These are phyloP conservation scores for Globisporangium orthogonon DNA, from an alignment of 352 stramenopile genomes.

Conservation along the genomic window DNA sequence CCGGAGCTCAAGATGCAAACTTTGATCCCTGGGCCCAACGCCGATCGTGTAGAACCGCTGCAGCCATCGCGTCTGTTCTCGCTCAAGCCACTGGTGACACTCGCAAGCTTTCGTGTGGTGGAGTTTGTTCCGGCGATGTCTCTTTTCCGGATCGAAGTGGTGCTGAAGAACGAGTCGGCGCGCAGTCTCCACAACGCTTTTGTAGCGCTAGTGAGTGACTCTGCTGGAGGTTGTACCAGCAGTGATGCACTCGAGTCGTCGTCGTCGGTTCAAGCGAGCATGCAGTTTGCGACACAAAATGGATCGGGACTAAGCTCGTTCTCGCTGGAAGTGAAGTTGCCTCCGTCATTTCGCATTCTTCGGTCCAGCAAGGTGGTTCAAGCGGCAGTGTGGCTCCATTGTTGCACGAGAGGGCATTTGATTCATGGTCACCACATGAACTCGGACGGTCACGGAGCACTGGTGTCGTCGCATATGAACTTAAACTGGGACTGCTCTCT, in stretches of 20 bases:
- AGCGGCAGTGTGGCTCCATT: constrained; percentile 17
- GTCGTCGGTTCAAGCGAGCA: constrained; percentile 2
- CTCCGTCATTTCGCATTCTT: constrained; percentile 5
- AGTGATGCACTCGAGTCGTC: constrained; percentile 1
- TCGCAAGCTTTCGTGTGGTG: constrained; percentile 28
- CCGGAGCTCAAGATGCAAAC: constrained; percentile 4
- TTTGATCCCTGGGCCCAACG: constrained; percentile 2
- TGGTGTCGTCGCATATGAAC: neutral
- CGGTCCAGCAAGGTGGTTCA: constrained; percentile 1
- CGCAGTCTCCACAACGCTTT: constrained; percentile 18
- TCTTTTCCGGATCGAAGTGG: constrained; percentile 23
- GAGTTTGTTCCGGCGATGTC: constrained; percentile 32
- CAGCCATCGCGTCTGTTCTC: neutral
- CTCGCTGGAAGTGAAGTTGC: constrained; percentile 1
- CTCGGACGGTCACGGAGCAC: neutral
- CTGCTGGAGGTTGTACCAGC: neutral
- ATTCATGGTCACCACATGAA: neutral
- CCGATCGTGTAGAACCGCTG: neutral
- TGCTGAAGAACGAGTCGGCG: constrained; percentile 21
- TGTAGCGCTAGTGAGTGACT: constrained; percentile 14
- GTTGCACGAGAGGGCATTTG: neutral
- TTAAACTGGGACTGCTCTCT: constrained; percentile 1
- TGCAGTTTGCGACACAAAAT: neutral
- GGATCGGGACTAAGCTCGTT: constrained; percentile 4
- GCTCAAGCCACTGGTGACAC: constrained; percentile 15